Base-by-base conservation (phyloP, 768 basidiomycete genomes). In the Leucocoprinus sp. region DNA sequence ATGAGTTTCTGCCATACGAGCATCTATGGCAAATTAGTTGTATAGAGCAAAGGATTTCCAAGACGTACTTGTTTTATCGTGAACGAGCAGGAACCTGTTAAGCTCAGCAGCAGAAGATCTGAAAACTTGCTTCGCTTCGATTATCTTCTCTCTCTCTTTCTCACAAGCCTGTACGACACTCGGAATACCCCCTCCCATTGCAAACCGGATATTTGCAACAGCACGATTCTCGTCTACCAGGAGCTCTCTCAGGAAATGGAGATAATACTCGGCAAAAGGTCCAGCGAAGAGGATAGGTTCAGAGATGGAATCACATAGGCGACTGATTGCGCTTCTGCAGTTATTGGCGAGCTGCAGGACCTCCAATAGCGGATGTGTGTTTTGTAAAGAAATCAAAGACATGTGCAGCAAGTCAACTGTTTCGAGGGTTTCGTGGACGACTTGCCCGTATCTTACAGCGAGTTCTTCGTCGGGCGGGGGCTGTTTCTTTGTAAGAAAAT, bases 251-350 rank as follows among this genome's bases (percentile, higher is more conserved):
- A 45, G 36, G 14, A 45, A 45, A 2, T 26, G 23, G 24, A 45
- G 36, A 12, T 45, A 45, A 36, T 45, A 45, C 17, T 45, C 36
- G 24, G 43, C 35, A 5, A 45, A 45, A 2, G 43, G 36, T 2
- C 35, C 43, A 5, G 43, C 43, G 19, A 45, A 45, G 23, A 45
- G 27, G 8, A 45, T 37, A 1, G 43, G 43, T 21, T 37, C 43
- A 9, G 19, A 28, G 6, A 39, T 21, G 8, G 35, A 29, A 8
- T 39, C 37, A 3, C 19, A 38, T 19, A 46, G 17, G 2, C 19
- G 19, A 39, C 14, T 39, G 17, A 33, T 37, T 9, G 33, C 37
- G 15, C 21, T 23, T 33, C 37, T 26, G 21, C 45, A 46, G 12
- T 15, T 23, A 22, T 46, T 39, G 4, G 45, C 37, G 14, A 46